Evolutionary conservation across 257 asterid species (phyloP), one percentile per base, ranked within the genome.

Genomic region (Forsythia suspensa): DNA sequence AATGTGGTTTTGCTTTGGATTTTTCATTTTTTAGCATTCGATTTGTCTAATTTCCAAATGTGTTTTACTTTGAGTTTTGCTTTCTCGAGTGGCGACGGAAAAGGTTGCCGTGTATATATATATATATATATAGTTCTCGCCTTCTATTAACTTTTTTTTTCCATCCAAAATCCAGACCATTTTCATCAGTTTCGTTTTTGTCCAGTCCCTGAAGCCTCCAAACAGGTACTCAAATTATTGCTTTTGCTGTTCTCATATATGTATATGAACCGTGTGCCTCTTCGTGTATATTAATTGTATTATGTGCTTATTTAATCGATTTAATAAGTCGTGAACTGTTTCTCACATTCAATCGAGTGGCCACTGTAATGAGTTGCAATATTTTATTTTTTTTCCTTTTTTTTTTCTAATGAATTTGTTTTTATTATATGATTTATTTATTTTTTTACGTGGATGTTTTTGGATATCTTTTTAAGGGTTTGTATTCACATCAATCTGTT

Each of bases 241-340:
- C 3, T n/a, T 55, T 5, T 13, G 57, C 29, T 55, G 24, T n/a
- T 16, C 65, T 55, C 11, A 29, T n/a, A 18, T 55, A 55, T 55
- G 29, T 63, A 37, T 38, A 34, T 5, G 68, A 15, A 48, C 43
- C 79, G 42, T 79, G 21, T 48, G 77, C 46, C 70, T 74, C 67
- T 68, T 71, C 38, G 80, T 59, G n/a, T 81, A 42, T 70, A 36
- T 48, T 51, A 67, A 76, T 65, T 57, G 38, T 73, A 51, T 71
- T 82, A 79, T 79, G 59, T 74, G 80, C 82, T 78, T 78, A 77
- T 57, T 55, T 55, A 55, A 18, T n/a, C 4, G 29, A 3, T 55
- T 55, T 55, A 55, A 1, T 29, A 29, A 29, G 34, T 29, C 0
- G 34, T 29, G 34, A 44, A 67, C 82, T 76, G 75, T 80, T 70